Evolutionary conservation across 306 rosid genomes (phyloP).

Genomic region (Prunus mume): DNA sequence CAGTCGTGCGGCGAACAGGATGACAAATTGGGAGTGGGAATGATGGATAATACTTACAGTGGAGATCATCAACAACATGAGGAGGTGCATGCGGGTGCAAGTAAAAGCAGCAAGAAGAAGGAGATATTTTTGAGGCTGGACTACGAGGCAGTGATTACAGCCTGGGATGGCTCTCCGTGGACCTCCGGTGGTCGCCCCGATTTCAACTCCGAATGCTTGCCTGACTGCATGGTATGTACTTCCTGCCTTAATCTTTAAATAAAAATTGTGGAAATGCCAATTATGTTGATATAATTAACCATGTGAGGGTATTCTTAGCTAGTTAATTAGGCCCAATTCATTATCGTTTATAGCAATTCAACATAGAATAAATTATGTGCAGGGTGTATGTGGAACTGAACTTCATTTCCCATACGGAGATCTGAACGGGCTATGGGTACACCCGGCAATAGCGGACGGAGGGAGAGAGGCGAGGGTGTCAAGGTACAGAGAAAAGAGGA

Average conservation of each 20-base stretch:
- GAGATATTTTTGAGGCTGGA: constrained; percentile 62
- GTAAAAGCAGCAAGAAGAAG: constrained; percentile 28
- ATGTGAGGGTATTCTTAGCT: too few species aligned
- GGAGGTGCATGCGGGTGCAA: constrained; percentile 19
- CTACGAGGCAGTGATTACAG: constrained; percentile 68
- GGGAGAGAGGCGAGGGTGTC: constrained; percentile 90
- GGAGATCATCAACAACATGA: neutral
- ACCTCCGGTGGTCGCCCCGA: constrained; percentile 59
- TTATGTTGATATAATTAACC: neutral
- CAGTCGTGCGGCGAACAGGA: constrained; percentile 36
- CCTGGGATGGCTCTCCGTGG: constrained; percentile 86
- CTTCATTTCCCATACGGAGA: constrained; percentile 36
- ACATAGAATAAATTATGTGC: neutral
- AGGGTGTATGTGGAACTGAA: constrained; percentile 43
- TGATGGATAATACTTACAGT: neutral
- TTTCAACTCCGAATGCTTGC: constrained; percentile 52
- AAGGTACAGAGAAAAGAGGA: constrained; percentile 83
- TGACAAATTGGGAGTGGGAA: constrained; percentile 5
- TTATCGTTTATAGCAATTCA: too few species aligned
- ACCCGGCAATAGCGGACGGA: constrained; percentile 45
- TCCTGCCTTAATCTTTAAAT: neutral
- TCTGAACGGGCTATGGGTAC: constrained; percentile 34
- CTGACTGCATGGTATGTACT: constrained; percentile 52
- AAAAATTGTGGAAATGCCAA: neutral
- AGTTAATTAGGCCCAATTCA: too few species aligned